Conservation (phyloP, 2,329 filamentous ascomycete genomes). For the Diaporthe vexans region DNA sequence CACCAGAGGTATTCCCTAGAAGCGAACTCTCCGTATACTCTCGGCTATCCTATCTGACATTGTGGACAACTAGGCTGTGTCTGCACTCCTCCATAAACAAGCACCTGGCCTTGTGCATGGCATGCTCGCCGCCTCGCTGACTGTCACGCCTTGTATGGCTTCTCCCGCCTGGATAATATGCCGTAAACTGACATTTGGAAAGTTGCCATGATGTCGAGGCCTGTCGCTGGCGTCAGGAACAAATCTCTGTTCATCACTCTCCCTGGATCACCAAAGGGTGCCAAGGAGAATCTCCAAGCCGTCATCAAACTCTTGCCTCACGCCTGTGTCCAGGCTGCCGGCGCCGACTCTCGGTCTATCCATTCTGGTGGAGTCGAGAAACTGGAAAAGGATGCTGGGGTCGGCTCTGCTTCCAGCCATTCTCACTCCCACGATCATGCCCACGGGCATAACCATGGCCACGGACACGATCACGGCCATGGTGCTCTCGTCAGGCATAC, state of each 20-base stretch:
- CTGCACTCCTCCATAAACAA: constrained; percentile 83
- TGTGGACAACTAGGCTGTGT: constrained; percentile 75
- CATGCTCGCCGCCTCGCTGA: constrained; percentile 88
- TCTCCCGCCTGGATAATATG: not conserved
- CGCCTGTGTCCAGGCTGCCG: constrained; percentile 91
- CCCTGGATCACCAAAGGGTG: constrained; percentile 95
- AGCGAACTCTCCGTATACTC: too few species aligned
- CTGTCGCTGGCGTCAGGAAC: constrained; percentile 88
- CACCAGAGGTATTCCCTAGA: constrained; percentile 79
- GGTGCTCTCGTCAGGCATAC: constrained; percentile 81
- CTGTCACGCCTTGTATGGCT: constrained; percentile 87
- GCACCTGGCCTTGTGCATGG: constrained; percentile 94
- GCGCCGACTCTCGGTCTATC: constrained; percentile 82
- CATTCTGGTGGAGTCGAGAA: constrained; percentile 87
- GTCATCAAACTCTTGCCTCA: constrained; percentile 93
- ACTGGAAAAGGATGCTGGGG: constrained; percentile 85
- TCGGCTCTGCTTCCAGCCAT: constrained; percentile 54
- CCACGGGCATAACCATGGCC: constrained; percentile 58
- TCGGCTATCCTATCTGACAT: constrained; percentile 16
- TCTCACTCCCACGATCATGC: constrained; percentile 48
- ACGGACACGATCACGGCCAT: constrained; percentile 73
- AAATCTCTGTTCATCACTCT: constrained; percentile 88
- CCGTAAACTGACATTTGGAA: constrained; percentile 44
- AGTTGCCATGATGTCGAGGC: constrained; percentile 98
- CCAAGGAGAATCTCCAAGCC: constrained; percentile 91